These are phyloP conservation scores for Plasmodium gonderi DNA, from an alignment of 169 alveolate species.

Conservation along the genomic window DNA sequence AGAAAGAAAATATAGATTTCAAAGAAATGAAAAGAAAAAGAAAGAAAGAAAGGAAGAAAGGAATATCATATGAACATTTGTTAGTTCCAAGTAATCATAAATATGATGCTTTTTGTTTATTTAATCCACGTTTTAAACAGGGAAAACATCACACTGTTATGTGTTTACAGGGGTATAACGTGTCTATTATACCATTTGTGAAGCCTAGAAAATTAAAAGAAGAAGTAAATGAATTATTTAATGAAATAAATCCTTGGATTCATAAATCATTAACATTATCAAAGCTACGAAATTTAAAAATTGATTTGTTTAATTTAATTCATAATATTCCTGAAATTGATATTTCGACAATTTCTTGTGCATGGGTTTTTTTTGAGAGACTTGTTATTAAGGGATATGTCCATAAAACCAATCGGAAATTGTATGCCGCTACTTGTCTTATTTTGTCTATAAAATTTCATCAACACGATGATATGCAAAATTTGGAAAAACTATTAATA, in stretches of 20 bases:
- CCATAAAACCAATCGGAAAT: slow-evolving; percentile 79
- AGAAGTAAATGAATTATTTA: slow-evolving; percentile 71
- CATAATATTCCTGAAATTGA: slow-evolving; percentile 78
- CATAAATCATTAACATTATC: slow-evolving; percentile 74
- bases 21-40: neutral
- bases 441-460: slow-evolving; percentile 83
- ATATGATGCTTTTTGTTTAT: slow-evolving; percentile 74
- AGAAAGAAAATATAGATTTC: neutral
- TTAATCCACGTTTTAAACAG: slow-evolving; percentile 74
- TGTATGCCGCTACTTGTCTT: slow-evolving; percentile 85
- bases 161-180: slow-evolving; percentile 64
- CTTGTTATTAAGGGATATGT: slow-evolving; percentile 81
- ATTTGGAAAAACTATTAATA: slow-evolving; percentile 77
- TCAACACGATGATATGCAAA: slow-evolving; percentile 83
- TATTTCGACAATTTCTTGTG: slow-evolving; percentile 85
- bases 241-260: slow-evolving; percentile 76
- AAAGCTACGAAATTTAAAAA: slow-evolving; percentile 70
- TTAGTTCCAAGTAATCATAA: slow-evolving; percentile 58
- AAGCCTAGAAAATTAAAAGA: slow-evolving; percentile 52
- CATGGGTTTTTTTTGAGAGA: slow-evolving; percentile 86
- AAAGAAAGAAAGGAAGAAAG: slow-evolving; percentile 63
- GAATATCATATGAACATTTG: slow-evolving; percentile 74
- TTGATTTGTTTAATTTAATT: slow-evolving; percentile 77
- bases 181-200: slow-evolving; percentile 74
- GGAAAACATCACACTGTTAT: slow-evolving; percentile 75